phyloP scores from a whole-genome alignment of 345 rosid genomes.

The Dovyalis caffra region DNA sequence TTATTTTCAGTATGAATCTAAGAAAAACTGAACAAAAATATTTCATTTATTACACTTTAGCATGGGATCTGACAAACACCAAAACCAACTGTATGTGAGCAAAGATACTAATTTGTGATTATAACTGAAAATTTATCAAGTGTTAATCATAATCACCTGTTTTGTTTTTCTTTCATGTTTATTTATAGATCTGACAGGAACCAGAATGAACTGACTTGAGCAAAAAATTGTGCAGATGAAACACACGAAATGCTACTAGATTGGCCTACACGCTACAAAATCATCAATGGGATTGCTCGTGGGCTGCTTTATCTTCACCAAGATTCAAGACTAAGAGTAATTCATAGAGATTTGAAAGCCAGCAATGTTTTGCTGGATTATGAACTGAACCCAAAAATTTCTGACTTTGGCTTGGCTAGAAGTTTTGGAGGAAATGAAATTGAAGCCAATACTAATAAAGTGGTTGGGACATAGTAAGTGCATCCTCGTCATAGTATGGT shows the following conservation, averaged over 20 bases:
- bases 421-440: background rate
- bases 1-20: background rate
- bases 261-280: background rate
- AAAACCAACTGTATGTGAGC: too few relatives aligned
- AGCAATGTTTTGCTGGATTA: background rate
- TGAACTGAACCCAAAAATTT: background rate
- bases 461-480: background rate
- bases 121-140: too few relatives aligned
- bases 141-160: too few relatives aligned
- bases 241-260: background rate
- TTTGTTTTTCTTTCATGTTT: too few relatives aligned
- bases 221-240: background rate
- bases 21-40: background rate
- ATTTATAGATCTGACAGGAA: too few relatives aligned
- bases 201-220: background rate
- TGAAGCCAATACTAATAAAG: background rate
- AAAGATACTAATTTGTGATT: too few relatives aligned
- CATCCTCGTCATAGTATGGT: background rate
- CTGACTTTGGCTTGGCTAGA: background rate
- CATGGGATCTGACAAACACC: too few relatives aligned
- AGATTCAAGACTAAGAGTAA: background rate
- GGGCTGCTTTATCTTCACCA: background rate
- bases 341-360: background rate
- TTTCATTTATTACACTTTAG: too few relatives aligned
- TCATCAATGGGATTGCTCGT: background rate